A percentile compares a stretch with the other conserved stretches of the same genome.
Evolutionary conservation across 345 rosid genomes (phyloP).

Genomic region (Litchi chinensis): DNA sequence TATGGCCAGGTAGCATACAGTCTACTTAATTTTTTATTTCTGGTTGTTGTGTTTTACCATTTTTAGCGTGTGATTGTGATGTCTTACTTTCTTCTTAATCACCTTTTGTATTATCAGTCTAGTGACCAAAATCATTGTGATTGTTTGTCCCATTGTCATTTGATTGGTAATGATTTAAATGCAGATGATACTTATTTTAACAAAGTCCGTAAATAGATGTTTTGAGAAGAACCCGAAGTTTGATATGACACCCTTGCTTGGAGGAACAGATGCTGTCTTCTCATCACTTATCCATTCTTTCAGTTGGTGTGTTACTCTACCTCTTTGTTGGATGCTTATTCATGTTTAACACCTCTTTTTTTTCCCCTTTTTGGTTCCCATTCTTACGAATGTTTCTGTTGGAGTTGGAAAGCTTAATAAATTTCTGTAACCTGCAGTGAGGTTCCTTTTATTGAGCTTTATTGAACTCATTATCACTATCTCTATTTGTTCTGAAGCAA

Average conservation of each 20-base stretch:
- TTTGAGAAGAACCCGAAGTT: slow-evolving; percentile 97
- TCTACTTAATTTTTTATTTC: neutral
- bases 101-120: neutral
- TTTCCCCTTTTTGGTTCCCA: neutral
- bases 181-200: slow-evolving; percentile 98
- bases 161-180: slow-evolving; percentile 31
- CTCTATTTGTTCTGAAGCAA: neutral
- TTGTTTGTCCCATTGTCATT: slow-evolving; percentile 12
- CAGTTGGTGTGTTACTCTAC: slow-evolving; percentile 73
- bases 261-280: slow-evolving; percentile 98
- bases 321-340: neutral
- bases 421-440: neutral
- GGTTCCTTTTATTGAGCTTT: neutral
- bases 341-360: slow-evolving; percentile 5
- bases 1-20: slow-evolving; percentile 82
- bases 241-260: slow-evolving; percentile 97
- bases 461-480: neutral
- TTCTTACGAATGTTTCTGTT: neutral
- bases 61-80: neutral
- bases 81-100: neutral
- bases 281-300: slow-evolving; percentile 96
- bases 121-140: neutral
- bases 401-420: neutral
- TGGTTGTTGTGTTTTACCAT: neutral
- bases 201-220: slow-evolving; percentile 92